Evolutionary conservation across 129 eudicot genomes (phyloP), one percentile per base, ranked within the genome.

Genomic region (Pittosporum tobira): DNA sequence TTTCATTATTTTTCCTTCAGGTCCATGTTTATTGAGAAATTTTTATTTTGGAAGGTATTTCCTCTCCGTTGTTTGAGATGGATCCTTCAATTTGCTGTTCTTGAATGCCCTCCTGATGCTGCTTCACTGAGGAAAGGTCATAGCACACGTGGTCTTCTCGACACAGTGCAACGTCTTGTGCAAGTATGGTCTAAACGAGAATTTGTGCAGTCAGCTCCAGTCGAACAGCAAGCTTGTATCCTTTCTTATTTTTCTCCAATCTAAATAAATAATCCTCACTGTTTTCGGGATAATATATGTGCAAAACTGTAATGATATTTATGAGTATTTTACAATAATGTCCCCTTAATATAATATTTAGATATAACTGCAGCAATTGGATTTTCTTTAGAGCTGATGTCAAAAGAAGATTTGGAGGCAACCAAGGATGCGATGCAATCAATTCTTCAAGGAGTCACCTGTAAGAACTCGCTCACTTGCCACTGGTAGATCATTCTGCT

Each of bases 141-240:
- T 29, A 68, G 60, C 44, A 65, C 50, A 18, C 29, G 51, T 65
- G 62, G 64, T 62, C 73, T 83, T 47, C 40, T 80, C 62, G 94
- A 87, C 31, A 69, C 86, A 25, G 77, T 77, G 30, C 88, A 80
- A 34, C 90, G 80, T 46, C 83, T 91, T 79, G 73, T 74, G 49
- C 68, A 61, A 46, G 79, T 80, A 67, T 91, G 98, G 98, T 86
- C 96, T 53, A 83, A 77, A 63, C 74, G 57, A 57, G 98, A 91
- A 67, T 91, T 91, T 71, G 90, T 91, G 20, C 98, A 86, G 72
- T 86, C 98, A 36, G 85, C 90, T 57, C 60, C 90, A 54, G 28
- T 82, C 28, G 96, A 91, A 77, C 95, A 91, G 65, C 98, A 91
- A 86, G 74, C 75, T 57, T 83, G 98, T 91, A 91, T 86, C 94